Percentiles rank a stretch among this genome's conserved stretches.
Evolutionary conservation across 1,139 yeast species (phyloP).

Genomic region (Hansenula sp.): DNA sequence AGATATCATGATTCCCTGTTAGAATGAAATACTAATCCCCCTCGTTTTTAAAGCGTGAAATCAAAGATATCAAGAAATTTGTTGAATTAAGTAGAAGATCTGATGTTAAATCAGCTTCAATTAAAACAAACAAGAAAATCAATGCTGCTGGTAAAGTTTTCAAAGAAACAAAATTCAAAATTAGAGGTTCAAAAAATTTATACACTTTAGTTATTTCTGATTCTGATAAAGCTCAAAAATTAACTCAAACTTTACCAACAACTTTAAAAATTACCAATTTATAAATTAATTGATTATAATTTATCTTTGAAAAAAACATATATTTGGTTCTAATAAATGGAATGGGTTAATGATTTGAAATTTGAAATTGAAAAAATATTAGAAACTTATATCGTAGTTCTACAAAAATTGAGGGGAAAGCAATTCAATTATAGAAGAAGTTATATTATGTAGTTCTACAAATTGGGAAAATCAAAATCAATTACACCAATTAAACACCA

Average conservation of each 20-base stretch:
- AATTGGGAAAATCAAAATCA: not conserved
- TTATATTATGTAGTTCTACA: not conserved
- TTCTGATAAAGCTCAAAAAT: slow-evolving; percentile 96
- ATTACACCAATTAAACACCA: not conserved
- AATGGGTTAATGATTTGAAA: slow-evolving; percentile 2
- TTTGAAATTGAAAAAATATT: no score
- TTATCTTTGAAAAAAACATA: not conserved
- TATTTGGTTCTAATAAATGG: slow-evolving; percentile 1
- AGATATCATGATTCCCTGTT: no score
- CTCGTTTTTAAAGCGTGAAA: no score
- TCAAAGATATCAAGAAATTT: slow-evolving; percentile 96
- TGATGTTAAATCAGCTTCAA: slow-evolving; percentile 90
- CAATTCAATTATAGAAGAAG: no score
- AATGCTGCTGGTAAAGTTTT: slow-evolving; percentile 80
- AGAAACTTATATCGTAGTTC: not conserved
- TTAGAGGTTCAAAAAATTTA: slow-evolving; percentile 92
- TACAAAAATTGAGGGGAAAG: no score
- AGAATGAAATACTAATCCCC: slow-evolving; percentile 1
- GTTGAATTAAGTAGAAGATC: slow-evolving; percentile 97
- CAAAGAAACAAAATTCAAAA: slow-evolving; percentile 98
- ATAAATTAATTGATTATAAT: slow-evolving; percentile 31
- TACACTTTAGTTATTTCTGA: slow-evolving; percentile 97
- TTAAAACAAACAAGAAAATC: slow-evolving; percentile 85
- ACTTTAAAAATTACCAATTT: slow-evolving; percentile 74
- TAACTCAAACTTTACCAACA: slow-evolving; percentile 98